phyloP scores from a whole-genome alignment of 306 rosid genomes.

The Glycine latifolia region DNA sequence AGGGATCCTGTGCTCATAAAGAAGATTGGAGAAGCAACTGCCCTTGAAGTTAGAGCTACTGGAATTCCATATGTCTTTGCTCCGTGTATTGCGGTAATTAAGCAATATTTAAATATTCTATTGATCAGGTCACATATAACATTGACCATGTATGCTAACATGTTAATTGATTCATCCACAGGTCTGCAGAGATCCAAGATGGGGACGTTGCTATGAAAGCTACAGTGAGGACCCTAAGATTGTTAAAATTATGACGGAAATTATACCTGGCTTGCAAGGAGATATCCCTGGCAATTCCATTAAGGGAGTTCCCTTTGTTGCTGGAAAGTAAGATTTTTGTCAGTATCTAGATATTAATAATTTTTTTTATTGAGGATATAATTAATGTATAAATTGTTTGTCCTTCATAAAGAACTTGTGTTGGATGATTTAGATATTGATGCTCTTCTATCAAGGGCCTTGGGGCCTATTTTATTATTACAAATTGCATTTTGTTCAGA shows the following conservation, averaged over 20 bases:
- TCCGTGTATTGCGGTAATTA: constrained; percentile 89
- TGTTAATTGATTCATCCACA: constrained; percentile 45
- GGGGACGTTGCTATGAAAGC: constrained; percentile 99
- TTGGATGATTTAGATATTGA: neutral
- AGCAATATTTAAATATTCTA: constrained; percentile 4
- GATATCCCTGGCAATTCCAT: constrained; percentile 66
- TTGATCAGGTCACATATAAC: neutral
- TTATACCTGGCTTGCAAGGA: constrained; percentile 96
- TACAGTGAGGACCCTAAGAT: constrained; percentile 85
- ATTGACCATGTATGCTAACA: constrained; percentile 9
- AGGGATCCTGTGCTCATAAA: constrained; percentile 91
- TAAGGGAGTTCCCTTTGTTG: constrained; percentile 87
- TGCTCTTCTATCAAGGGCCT: neutral
- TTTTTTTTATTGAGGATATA: too few relatives aligned
- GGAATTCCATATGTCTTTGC: constrained; percentile 95
- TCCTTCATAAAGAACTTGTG: too few relatives aligned
- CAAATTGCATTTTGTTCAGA: too few relatives aligned
- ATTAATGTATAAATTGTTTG: too few relatives aligned
- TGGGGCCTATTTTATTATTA: too few relatives aligned
- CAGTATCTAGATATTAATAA: too few relatives aligned
- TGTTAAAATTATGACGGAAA: constrained; percentile 89
- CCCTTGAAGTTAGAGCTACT: constrained; percentile 97
- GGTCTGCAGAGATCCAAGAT: constrained; percentile 99
- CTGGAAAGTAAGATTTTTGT: constrained; percentile 79
- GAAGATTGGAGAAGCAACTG: constrained; percentile 95